phyloP scores from a whole-genome alignment of 192 early-diverging fungal species.

The Coemansia biformis region DNA sequence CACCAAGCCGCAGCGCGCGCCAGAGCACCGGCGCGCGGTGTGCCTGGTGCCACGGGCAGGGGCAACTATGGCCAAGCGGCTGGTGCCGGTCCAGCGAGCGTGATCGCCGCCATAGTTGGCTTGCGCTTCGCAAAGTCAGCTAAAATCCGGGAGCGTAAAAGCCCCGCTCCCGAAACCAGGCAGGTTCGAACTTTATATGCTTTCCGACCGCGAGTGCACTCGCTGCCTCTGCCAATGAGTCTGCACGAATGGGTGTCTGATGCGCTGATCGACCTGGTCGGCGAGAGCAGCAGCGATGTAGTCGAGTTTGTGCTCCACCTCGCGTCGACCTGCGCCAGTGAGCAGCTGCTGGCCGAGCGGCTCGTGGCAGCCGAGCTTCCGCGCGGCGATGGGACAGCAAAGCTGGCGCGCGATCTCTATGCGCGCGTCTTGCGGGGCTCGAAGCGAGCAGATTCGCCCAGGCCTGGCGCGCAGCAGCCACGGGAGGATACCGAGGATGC shows the following conservation, averaged over 20 bases:
- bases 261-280: slow-evolving; percentile 36
- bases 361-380: slow-evolving; percentile 65
- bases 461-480: neutral
- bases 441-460: slow-evolving; percentile 2
- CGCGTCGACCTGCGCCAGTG: slow-evolving; percentile 21
- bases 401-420: slow-evolving; percentile 65
- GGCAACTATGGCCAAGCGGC: too few relatives aligned
- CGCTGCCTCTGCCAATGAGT: slow-evolving; percentile 16
- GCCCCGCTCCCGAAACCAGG: too few relatives aligned
- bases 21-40: too few relatives aligned
- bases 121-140: too few relatives aligned
- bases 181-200: neutral
- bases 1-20: too few relatives aligned
- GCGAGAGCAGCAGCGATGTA: slow-evolving; percentile 37
- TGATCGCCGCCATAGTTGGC: too few relatives aligned
- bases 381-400: slow-evolving; percentile 41
- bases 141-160: too few relatives aligned
- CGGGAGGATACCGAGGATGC: neutral
- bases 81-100: too few relatives aligned
- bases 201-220: neutral
- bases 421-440: slow-evolving; percentile 45
- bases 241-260: slow-evolving; percentile 45
- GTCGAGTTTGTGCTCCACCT: slow-evolving; percentile 46
- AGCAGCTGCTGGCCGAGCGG: slow-evolving; percentile 40
- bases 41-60: too few relatives aligned